These are phyloP conservation scores for Odonthalia washingtoniensis DNA, from an alignment of 31 red algal genomes.

Conservation along the genomic window DNA sequence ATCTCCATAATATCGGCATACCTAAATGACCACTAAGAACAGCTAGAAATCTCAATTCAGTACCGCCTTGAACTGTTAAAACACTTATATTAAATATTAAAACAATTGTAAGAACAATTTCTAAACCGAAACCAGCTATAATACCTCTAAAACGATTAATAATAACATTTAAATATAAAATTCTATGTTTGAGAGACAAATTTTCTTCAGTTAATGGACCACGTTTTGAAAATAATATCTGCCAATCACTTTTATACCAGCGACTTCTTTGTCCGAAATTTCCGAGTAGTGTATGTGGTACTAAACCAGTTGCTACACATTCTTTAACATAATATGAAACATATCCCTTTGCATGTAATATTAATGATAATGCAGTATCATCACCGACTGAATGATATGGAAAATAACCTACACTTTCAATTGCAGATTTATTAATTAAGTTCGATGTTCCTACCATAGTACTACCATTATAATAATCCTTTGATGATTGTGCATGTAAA, in stretches of 20 bases:
- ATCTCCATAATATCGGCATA: background rate
- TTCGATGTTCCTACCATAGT: conserved; percentile 40
- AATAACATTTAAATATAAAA: conserved; percentile 29
- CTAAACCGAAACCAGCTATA: conserved; percentile 16
- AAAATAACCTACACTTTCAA: conserved; percentile 28
- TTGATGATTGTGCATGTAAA: background rate
- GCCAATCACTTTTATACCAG: conserved; percentile 44
- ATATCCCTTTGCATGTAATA: conserved; percentile 27
- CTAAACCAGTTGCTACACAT: conserved; percentile 22
- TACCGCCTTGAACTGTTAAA: background rate
- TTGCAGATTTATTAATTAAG: background rate
- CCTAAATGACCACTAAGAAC: background rate
- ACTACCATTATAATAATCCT: conserved; percentile 43
- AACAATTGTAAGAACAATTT: background rate
- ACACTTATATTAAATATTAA: background rate
- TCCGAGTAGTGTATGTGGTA: conserved; percentile 13
- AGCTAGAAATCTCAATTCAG: background rate
- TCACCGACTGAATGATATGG: conserved; percentile 36
- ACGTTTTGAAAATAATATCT: conserved; percentile 22
- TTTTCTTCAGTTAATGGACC: conserved; percentile 9
- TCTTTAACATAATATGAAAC: conserved; percentile 41
- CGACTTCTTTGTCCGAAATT: conserved; percentile 42
- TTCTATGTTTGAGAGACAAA: conserved; percentile 25
- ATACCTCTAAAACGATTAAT: conserved; percentile 21
- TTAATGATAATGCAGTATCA: conserved; percentile 38